Evolutionary conservation across 108 stramenopile species (phyloP).

Genomic region (Skeletonema menzelii): DNA sequence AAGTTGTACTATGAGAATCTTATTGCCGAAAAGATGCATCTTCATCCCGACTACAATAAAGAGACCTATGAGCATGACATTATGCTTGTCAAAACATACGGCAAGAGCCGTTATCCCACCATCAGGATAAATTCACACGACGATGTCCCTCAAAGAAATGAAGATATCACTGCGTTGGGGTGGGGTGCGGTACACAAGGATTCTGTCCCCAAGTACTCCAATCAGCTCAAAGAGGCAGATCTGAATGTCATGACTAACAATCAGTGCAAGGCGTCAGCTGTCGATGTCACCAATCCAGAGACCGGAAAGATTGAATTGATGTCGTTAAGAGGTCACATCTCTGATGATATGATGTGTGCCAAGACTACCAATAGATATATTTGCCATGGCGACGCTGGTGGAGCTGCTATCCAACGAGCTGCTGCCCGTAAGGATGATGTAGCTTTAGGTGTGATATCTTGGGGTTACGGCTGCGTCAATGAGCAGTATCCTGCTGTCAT

Average conservation of each 20-base stretch:
- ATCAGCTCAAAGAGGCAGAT: slow-evolving; percentile 14
- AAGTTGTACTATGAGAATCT: slow-evolving; percentile 39
- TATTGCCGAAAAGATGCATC: slow-evolving; percentile 20
- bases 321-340: slow-evolving; percentile 28
- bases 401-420: slow-evolving; percentile 26
- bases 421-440: slow-evolving; percentile 18
- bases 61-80: slow-evolving; percentile 41
- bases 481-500: slow-evolving; percentile 52
- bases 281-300: slow-evolving; percentile 20
- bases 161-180: slow-evolving; percentile 28
- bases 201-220: slow-evolving; percentile 11
- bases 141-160: neutral
- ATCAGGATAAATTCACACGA: slow-evolving; percentile 1
- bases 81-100: slow-evolving; percentile 37
- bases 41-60: slow-evolving; percentile 28
- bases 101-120: slow-evolving; percentile 18
- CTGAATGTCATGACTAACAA: slow-evolving; percentile 20
- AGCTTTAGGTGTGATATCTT: slow-evolving; percentile 46
- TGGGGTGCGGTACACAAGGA: slow-evolving; percentile 25
- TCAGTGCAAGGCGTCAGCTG: slow-evolving; percentile 9
- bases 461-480: slow-evolving; percentile 64
- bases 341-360: slow-evolving; percentile 64
- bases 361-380: slow-evolving; percentile 18
- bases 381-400: slow-evolving; percentile 57
- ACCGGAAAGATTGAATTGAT: neutral